Percentiles rank a stretch among this genome's conserved stretches.
Conservation (phyloP, 2,329 filamentous ascomycete species). For the Nemania abortiva region DNA sequence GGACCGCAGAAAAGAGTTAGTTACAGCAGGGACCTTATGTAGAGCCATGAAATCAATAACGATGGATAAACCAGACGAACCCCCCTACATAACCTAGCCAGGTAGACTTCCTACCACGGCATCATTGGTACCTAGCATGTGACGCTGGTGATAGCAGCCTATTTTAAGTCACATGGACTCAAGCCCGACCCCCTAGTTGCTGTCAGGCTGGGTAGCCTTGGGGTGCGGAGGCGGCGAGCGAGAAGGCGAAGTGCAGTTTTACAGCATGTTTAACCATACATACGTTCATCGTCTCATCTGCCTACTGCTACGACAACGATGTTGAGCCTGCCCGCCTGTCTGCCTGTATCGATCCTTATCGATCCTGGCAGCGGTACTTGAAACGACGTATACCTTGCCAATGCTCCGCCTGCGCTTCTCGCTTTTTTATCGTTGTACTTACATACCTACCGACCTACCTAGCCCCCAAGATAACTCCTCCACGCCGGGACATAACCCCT, state of each 20-base stretch:
- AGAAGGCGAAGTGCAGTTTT: constrained; percentile 17
- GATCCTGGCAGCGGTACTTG: constrained; percentile 16
- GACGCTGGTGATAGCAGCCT: constrained; percentile 26
- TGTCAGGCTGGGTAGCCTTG: not conserved
- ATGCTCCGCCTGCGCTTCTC: constrained; percentile 14
- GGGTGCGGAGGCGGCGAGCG: constrained; percentile 2
- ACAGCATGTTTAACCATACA: too few species aligned
- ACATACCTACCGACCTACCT: too few species aligned
- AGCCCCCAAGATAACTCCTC: constrained; percentile 7
- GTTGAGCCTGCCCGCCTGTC: constrained; percentile 5
- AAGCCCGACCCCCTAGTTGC: constrained; percentile 5
- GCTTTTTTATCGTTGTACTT: not conserved
- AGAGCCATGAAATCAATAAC: constrained; percentile 1
- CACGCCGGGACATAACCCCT: constrained; percentile 4
- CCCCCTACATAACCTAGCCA: not conserved
- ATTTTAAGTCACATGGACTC: constrained; percentile 28
- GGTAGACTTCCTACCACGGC: not conserved
- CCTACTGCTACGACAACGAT: constrained; percentile 9
- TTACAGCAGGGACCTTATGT: not conserved
- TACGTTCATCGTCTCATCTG: constrained; percentile 17
- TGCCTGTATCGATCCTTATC: not conserved
- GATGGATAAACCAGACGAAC: constrained; percentile 20
- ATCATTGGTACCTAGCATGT: constrained; percentile 24
- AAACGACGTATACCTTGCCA: constrained; percentile 21
- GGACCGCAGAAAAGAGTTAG: not conserved